A percentile compares a stretch with the other conserved stretches of the same genome.
These are phyloP conservation scores for Diaporthe destruens DNA, from an alignment of 2,329 filamentous ascomycete genomes.

Conservation along the genomic window DNA sequence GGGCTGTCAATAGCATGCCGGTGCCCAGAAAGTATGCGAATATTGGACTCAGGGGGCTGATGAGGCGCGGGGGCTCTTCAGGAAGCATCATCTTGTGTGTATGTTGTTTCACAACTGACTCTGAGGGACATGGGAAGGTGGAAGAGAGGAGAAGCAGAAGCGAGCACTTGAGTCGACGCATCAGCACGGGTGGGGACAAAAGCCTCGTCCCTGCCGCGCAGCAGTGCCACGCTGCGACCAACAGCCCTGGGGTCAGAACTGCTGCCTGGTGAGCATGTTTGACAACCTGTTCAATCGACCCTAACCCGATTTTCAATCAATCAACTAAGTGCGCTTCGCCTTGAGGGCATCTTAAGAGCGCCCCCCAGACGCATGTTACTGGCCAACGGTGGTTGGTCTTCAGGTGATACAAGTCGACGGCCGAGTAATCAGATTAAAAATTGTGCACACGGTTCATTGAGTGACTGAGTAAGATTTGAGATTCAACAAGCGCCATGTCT, in stretches of 20 bases:
- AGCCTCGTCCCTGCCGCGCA: neutral
- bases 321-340: neutral
- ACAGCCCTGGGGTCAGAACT: neutral
- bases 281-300: neutral
- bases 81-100: neutral
- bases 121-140: neutral
- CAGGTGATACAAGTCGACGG: neutral
- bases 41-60: slow-evolving; percentile 21
- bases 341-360: too few species aligned
- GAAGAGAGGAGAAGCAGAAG: neutral
- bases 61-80: neutral
- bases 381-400: too few species aligned
- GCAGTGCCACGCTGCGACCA: too few species aligned
- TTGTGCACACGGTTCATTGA: too few species aligned
- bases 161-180: neutral
- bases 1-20: slow-evolving; percentile 2
- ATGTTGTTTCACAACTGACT: neutral
- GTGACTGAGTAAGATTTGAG: neutral
- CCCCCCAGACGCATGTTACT: too few species aligned
- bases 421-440: too few species aligned
- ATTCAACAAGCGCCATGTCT: neutral
- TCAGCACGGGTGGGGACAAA: neutral
- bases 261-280: neutral
- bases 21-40: slow-evolving; percentile 26
- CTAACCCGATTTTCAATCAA: neutral